phyloP scores from a whole-genome alignment of 306 rosid genomes.

The Rosa chinensis region DNA sequence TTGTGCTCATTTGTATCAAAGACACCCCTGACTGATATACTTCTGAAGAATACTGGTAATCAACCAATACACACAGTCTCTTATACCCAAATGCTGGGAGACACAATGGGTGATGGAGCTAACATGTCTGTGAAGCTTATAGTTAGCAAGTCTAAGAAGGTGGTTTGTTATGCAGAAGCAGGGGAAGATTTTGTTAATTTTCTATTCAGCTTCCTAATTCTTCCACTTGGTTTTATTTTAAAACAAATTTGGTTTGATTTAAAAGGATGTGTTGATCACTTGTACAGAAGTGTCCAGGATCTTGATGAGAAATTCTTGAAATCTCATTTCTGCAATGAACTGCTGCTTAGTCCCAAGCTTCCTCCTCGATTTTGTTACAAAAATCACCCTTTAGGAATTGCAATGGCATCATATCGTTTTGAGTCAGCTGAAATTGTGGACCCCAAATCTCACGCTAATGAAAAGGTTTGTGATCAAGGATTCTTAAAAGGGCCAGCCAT shows the following conservation, averaged over 20 bases:
- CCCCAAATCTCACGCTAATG: background rate
- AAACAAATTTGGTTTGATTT: background rate
- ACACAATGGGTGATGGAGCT: background rate
- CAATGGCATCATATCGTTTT: background rate
- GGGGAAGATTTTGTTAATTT: slow-evolving; percentile 12
- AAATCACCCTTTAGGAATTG: slow-evolving; percentile 2
- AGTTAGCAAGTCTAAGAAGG: slow-evolving; percentile 19
- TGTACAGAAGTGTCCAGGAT: slow-evolving; percentile 15
- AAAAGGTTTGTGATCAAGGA: background rate
- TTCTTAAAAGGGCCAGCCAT: background rate
- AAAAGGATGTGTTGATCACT: slow-evolving; percentile 1
- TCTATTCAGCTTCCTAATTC: slow-evolving; percentile 11
- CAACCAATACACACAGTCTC: background rate
- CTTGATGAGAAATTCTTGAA: background rate
- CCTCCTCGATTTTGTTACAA: background rate
- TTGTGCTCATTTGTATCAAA: slow-evolving; percentile 10
- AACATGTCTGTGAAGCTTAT: background rate
- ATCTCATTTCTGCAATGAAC: background rate
- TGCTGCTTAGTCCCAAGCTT: slow-evolving; percentile 19
- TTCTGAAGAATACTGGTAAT: background rate
- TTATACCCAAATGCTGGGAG: background rate
- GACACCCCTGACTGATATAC: slow-evolving; percentile 17
- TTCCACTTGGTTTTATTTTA: slow-evolving; percentile 19
- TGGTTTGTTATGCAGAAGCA: slow-evolving; percentile 23
- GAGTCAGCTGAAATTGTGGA: background rate